Evolutionary conservation across 768 basidiomycete genomes (phyloP), one percentile per base, ranked within the genome.

Genomic region (Trametes cinnabarina): DNA sequence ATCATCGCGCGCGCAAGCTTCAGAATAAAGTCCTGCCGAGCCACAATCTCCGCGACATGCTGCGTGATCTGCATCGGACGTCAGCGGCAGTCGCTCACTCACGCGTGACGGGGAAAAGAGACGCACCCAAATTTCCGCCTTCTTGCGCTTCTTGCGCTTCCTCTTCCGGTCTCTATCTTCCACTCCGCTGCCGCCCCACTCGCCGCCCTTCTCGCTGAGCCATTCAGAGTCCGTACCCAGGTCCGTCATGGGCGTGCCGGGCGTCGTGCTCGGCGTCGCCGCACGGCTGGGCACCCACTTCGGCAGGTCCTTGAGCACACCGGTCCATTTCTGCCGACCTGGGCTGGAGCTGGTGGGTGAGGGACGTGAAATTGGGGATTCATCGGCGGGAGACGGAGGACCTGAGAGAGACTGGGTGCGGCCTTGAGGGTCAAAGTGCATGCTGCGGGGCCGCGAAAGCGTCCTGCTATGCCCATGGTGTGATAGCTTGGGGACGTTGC

Each of bases 1-100:
- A 94, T 94, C 79, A 94, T 85, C 10, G 90, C 85, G 49, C 90
- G 82, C 6, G 87, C 82, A 26, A 94, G 82, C 76, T 92, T 93
- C 71, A 92, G 74, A 48, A 94, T 79, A 73, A 94, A 94, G 55
- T 88, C 87, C 67, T 95, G 90, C 32, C 92, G 79, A 63, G 84
- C 83, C 28, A 92, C 80, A 56, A 93, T 87, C 56, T 87, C 86
- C 2, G 91, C 91, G 26, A 93, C 87, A 63, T 94, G 90, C 51
- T 85, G 85, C 22, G 89, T 90, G 58, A 90, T 91, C 89, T 90
- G 60, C 26, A 35, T 20, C n/a, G n/a, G n/a, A 26, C 54, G 37
- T 23, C 44, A 32, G 41, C 41, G 41, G 41, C 41, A 19, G 22
- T 20, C 22, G 7, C 3, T 3, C 15, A 14, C 12, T 4, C 22